Percentiles rank a stretch among this genome's conserved stretches.
These are phyloP conservation scores for Alternaria gaisen DNA, from an alignment of 2,329 filamentous ascomycete species.

Conservation along the genomic window DNA sequence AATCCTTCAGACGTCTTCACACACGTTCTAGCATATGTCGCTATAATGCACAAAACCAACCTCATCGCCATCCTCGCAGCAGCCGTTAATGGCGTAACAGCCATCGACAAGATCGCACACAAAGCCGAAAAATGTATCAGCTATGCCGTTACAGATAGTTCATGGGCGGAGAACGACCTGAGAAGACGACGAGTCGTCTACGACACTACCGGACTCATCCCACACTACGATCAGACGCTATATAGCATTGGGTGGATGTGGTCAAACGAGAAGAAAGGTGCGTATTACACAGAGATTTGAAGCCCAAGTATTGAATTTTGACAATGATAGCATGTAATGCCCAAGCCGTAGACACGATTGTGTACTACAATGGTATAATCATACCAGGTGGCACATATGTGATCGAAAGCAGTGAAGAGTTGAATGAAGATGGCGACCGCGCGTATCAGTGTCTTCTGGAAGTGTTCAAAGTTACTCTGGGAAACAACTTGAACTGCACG, in stretches of 20 bases:
- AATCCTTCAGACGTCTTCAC: neutral
- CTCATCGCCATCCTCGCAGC: conserved; percentile 4
- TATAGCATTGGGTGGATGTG: conserved; percentile 10
- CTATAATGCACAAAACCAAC: neutral
- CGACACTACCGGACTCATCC: conserved; percentile 2
- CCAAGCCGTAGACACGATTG: neutral
- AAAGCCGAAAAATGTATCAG: neutral
- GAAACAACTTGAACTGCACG: conserved; percentile 4
- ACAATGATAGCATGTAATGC: conserved; percentile 3
- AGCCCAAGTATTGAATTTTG: neutral
- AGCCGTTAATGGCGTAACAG: neutral
- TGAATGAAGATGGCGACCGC: neutral
- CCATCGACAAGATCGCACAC: conserved; percentile 5
- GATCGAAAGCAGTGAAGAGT: conserved; percentile 9
- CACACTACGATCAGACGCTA: conserved; percentile 3
- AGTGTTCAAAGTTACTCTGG: conserved; percentile 3
- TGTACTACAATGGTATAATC: conserved; percentile 6
- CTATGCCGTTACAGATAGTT: neutral
- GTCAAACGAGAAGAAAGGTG: conserved; percentile 3
- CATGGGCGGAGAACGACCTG: conserved; percentile 3
- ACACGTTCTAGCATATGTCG: neutral
- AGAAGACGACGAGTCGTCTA: conserved; percentile 8
- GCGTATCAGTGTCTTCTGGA: conserved; percentile 10
- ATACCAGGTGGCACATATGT: conserved; percentile 9
- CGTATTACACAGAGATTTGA: neutral